Evolutionary conservation across 805 yeast genomes (phyloP), one percentile per base, ranked within the genome.

Genomic region (Naumovozyma baii): DNA sequence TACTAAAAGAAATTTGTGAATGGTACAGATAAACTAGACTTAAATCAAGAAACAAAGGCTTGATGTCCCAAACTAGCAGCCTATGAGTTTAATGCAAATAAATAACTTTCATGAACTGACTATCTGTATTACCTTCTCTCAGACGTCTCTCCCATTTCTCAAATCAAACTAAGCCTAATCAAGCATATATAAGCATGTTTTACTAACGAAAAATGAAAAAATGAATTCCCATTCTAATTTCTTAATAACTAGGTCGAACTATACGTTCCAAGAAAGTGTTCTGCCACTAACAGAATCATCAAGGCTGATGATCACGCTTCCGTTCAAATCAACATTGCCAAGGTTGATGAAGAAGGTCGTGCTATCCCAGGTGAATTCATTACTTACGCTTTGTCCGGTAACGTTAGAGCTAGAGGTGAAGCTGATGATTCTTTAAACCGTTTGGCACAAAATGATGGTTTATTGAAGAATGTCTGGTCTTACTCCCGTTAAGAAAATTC

Each of bases 201-300:
- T 22, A 7, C 26, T 7, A 7, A 22, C 26, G 7, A 22, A 22
- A 7, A 22, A 22, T 22, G 10, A 22, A 7, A 10, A 22, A 22
- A 22, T 22, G 26, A 22, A 22, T 22, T 22, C n/a, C n/a, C n/a
- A n/a, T n/a, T n/a, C n/a, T n/a, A n/a, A n/a, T 22, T 22, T 22
- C 26, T 22, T 22, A 7, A 22, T 10, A 22, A 7, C 7, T 22
- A 22, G 96, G 96, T 92, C 74, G 98, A 92, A 82, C 87, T 92
- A 75, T 92, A 92, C 94, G 94, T 90, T 74, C 98, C 98, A 79
- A 86, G 98, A 83, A 92, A 92, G 80, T 92, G 98, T 81, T 92
- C 98, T 75, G 98, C 98, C 68, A 87, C 98, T 75, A 88, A 87
- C 95, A 87, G 96, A 80, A 87, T 92, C 77, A 88, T 92, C 82